phyloP scores from a whole-genome alignment of 306 rosid species.

The Lathyrus sativus region DNA sequence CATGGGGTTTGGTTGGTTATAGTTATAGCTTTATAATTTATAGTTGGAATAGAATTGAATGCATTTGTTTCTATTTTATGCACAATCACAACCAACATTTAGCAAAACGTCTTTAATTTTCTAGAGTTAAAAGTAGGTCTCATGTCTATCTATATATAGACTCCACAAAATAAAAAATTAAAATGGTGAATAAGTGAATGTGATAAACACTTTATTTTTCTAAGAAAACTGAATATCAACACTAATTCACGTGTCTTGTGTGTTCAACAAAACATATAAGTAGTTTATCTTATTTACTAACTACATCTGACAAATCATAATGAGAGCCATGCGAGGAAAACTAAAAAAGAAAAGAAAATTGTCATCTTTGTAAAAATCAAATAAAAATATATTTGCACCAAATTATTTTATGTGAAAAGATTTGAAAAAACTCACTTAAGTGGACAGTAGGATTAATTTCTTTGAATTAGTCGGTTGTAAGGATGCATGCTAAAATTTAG shows the following conservation, averaged over 20 bases:
- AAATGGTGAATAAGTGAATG: not conserved
- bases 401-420: too few relatives aligned
- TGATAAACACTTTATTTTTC: not conserved
- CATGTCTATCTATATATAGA: not conserved
- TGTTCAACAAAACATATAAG: not conserved
- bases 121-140: not conserved
- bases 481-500: too few relatives aligned
- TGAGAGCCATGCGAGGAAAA: conserved; percentile 8
- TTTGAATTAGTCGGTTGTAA: too few relatives aligned
- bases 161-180: conserved; percentile 29
- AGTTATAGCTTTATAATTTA: not conserved
- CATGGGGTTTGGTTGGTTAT: not conserved
- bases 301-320: not conserved
- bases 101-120: not conserved
- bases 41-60: conserved; percentile 21
- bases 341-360: not conserved
- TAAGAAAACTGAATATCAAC: not conserved
- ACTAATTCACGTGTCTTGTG: conserved; percentile 10
- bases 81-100: conserved; percentile 5
- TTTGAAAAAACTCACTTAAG: too few relatives aligned
- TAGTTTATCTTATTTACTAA: conserved; percentile 14
- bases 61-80: not conserved
- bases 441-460: too few relatives aligned
- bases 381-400: too few relatives aligned
- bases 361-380: too few relatives aligned